These are phyloP conservation scores for Sodiomyces alkalinus DNA, from an alignment of 2,329 filamentous ascomycete genomes.

Conservation along the genomic window DNA sequence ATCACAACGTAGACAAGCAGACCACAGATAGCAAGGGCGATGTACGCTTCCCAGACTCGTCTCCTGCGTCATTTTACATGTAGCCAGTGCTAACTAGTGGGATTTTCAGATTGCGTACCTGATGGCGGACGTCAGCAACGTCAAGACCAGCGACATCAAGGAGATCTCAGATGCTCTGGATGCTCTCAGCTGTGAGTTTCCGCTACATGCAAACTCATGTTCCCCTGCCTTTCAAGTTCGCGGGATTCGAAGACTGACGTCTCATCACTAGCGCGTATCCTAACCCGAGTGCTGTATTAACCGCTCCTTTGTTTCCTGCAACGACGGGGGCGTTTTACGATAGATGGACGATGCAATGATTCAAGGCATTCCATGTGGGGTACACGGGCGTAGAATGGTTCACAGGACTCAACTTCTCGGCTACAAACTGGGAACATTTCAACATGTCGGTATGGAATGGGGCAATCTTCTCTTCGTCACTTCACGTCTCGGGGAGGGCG, in stretches of 20 bases:
- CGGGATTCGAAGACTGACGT: slow-evolving; percentile 3
- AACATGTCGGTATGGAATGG: too few relatives aligned
- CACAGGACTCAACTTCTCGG: too few relatives aligned
- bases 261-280: slow-evolving; percentile 21
- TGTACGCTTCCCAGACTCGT: slow-evolving; percentile 27
- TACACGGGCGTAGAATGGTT: too few relatives aligned
- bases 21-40: slow-evolving; percentile 93
- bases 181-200: slow-evolving; percentile 55
- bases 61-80: background rate
- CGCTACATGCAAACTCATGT: too few relatives aligned
- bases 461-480: too few relatives aligned
- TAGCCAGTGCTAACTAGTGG: slow-evolving; percentile 10
- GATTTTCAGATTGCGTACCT: slow-evolving; percentile 70
- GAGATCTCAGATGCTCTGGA: slow-evolving; percentile 75
- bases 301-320: too few relatives aligned
- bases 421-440: too few relatives aligned
- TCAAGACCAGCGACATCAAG: slow-evolving; percentile 68
- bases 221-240: slow-evolving; percentile 2
- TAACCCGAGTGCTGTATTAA: slow-evolving; percentile 32
- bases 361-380: too few relatives aligned
- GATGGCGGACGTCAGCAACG: slow-evolving; percentile 92
- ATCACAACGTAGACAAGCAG: slow-evolving; percentile 98
- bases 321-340: too few relatives aligned
- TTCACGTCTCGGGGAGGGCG: too few relatives aligned
- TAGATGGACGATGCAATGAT: too few relatives aligned